Evolutionary conservation across 23 red algal genomes (phyloP).

Genomic region (Agarophyton chilense): DNA sequence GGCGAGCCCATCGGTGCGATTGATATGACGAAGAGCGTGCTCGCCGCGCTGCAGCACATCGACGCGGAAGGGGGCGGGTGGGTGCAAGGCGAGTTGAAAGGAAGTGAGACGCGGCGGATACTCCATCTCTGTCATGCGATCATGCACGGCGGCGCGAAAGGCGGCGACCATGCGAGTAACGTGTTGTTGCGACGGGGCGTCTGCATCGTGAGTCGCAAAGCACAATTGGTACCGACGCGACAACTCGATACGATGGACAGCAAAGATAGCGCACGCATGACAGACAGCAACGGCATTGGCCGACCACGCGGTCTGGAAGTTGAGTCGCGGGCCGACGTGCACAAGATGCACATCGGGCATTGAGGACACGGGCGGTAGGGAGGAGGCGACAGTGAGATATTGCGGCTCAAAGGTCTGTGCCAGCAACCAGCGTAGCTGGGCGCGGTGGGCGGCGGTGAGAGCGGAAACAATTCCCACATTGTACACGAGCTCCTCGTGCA

Average conservation of each 20-base stretch:
- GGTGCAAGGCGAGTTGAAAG: slow-evolving; percentile 41
- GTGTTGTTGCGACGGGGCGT: no score
- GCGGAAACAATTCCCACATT: neutral
- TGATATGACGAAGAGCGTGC: slow-evolving; percentile 59
- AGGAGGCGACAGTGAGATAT: neutral
- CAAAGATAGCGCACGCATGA: slow-evolving; percentile 73
- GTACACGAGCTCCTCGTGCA: neutral
- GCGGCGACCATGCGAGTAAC: neutral
- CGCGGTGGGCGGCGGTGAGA: neutral
- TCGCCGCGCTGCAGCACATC: slow-evolving; percentile 71
- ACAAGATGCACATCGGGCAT: no score
- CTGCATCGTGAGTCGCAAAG: no score
- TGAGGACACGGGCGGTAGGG: neutral
- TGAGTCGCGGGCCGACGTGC: slow-evolving; percentile 94
- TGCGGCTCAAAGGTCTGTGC: slow-evolving; percentile 81
- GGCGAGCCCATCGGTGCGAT: slow-evolving; percentile 67
- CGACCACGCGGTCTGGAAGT: slow-evolving; percentile 99
- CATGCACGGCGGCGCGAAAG: slow-evolving; percentile 65
- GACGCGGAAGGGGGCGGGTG: slow-evolving; percentile 30
- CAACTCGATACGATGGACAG: slow-evolving; percentile 77
- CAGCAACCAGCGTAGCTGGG: slow-evolving; percentile 72
- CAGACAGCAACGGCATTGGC: slow-evolving; percentile 91
- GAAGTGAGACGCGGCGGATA: slow-evolving; percentile 62
- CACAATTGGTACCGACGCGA: slow-evolving; percentile 74
- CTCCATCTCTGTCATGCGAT: slow-evolving; percentile 94